Percentiles rank a stretch among this genome's conserved stretches.
Evolutionary conservation across 1,139 yeast species (phyloP).

Genomic region (Debaryomycetaceae sp.): DNA sequence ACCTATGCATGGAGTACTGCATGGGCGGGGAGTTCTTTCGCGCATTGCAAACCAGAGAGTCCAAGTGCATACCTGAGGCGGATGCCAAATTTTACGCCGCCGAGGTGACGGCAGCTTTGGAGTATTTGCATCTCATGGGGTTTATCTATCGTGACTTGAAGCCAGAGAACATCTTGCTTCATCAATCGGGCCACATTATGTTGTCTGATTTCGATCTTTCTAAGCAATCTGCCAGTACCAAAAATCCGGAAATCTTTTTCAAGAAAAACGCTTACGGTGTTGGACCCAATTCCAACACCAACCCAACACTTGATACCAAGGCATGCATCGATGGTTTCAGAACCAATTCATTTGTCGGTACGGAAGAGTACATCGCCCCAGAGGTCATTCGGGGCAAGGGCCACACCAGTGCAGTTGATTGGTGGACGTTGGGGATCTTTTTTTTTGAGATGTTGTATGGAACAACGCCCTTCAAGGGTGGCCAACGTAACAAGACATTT

Average conservation of each 20-base stretch:
- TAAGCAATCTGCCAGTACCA: conserved; percentile 74
- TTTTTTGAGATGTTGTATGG: conserved; percentile 93
- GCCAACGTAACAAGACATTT: conserved; percentile 82
- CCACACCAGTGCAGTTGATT: conserved; percentile 95
- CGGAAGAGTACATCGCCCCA: conserved; percentile 97
- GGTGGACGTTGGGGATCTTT: conserved; percentile 98
- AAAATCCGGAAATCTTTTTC: conserved; percentile 47
- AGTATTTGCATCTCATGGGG: conserved; percentile 93
- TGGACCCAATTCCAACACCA: conserved; percentile 13
- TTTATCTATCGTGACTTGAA: conserved; percentile 91
- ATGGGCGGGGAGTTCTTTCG: conserved; percentile 99
- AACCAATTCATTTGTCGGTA: conserved; percentile 96
- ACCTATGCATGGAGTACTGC: conserved; percentile 96
- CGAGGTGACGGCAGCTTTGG: conserved; percentile 96
- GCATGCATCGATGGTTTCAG: conserved; percentile 94
- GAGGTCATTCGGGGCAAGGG: conserved; percentile 97
- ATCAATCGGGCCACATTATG: conserved; percentile 97
- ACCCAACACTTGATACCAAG: conserved; percentile 70
- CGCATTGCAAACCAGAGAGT: conserved; percentile 86
- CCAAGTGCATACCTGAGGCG: conserved; percentile 78
- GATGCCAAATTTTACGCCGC: conserved; percentile 96
- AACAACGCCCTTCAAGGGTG: conserved; percentile 93
- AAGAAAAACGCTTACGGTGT: conserved; percentile 22
- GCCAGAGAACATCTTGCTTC: conserved; percentile 89
- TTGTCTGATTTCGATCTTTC: conserved; percentile 93